Percentiles rank a stretch among this genome's conserved stretches.
These are phyloP conservation scores for Zelopaecilomyces penicillatus DNA, from an alignment of 2,329 filamentous ascomycete genomes.

Conservation along the genomic window DNA sequence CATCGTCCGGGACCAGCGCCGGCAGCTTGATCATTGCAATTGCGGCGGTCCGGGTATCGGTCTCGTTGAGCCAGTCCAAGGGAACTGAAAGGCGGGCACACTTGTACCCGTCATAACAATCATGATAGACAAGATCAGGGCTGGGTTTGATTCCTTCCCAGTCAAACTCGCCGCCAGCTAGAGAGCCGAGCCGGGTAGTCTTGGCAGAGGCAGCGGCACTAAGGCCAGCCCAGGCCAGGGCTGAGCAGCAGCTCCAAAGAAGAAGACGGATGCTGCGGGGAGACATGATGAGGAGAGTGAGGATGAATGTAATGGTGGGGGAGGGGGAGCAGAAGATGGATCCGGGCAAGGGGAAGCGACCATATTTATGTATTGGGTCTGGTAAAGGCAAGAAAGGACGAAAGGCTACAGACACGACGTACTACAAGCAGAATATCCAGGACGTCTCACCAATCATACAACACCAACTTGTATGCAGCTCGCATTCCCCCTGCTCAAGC, in stretches of 20 bases:
- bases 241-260: not conserved
- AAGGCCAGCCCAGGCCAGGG: not conserved
- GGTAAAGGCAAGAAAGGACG: too few species aligned
- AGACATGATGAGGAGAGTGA: not conserved
- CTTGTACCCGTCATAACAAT: slow-evolving; percentile 29
- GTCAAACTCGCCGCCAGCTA: slow-evolving; percentile 19
- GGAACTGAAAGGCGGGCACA: slow-evolving; percentile 37
- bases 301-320: not conserved
- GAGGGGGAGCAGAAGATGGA: too few species aligned
- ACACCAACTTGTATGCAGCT: too few species aligned
- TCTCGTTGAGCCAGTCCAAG: slow-evolving; percentile 31
- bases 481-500: too few species aligned
- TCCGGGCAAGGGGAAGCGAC: too few species aligned
- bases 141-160: slow-evolving; percentile 29
- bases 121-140: slow-evolving; percentile 27
- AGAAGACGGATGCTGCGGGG: too few species aligned
- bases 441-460: too few species aligned
- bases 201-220: not conserved
- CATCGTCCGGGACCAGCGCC: slow-evolving; percentile 27
- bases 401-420: too few species aligned
- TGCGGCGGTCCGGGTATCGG: slow-evolving; percentile 22
- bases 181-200: too few species aligned
- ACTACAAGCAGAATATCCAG: too few species aligned
- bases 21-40: slow-evolving; percentile 35
- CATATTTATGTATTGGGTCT: too few species aligned